Evolutionary conservation across 257 asterid species (phyloP).

Genomic region (Przewalskia tangutica): DNA sequence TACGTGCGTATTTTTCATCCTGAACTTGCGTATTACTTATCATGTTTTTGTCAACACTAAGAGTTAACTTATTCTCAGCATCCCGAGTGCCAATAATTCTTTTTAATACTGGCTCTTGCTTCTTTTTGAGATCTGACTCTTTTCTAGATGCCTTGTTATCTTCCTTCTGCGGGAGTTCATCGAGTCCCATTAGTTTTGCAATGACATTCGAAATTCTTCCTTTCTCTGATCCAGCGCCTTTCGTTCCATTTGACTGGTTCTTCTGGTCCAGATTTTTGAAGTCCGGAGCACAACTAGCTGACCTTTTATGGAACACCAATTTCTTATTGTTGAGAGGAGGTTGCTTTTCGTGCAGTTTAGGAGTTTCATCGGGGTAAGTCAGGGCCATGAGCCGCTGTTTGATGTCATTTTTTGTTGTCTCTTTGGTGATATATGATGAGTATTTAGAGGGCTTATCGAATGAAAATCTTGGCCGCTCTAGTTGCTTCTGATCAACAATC

Average conservation of each 20-base stretch:
- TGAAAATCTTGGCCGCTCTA: constrained; percentile 69
- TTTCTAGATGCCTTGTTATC: constrained; percentile 12
- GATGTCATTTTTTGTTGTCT: constrained; percentile 13
- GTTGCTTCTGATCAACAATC: constrained; percentile 36
- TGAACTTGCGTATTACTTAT: constrained; percentile 9
- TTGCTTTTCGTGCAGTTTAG: constrained; percentile 20
- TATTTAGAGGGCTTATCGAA: constrained; percentile 52
- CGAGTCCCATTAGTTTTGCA: constrained; percentile 94
- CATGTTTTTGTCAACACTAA: neutral
- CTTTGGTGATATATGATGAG: constrained; percentile 19
- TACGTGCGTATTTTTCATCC: constrained; percentile 17
- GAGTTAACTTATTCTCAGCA: constrained; percentile 3
- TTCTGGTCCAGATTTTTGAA: constrained; percentile 19
- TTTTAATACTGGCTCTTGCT: constrained; percentile 16
- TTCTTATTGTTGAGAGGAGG: constrained; percentile 15
- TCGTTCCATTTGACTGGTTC: constrained; percentile 21
- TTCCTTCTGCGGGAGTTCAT: constrained; percentile 45
- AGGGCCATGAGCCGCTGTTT: constrained; percentile 34
- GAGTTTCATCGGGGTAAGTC: constrained; percentile 26
- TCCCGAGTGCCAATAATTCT: constrained; percentile 6
- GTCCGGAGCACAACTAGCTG: constrained; percentile 45
- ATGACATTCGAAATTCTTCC: constrained; percentile 71
- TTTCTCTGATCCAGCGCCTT: constrained; percentile 30
- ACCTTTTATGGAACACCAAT: constrained; percentile 31
- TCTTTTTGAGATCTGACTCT: constrained; percentile 23